Conservation (phyloP, 495 filamentous ascomycete genomes). For the Tuber borchii region DNA sequence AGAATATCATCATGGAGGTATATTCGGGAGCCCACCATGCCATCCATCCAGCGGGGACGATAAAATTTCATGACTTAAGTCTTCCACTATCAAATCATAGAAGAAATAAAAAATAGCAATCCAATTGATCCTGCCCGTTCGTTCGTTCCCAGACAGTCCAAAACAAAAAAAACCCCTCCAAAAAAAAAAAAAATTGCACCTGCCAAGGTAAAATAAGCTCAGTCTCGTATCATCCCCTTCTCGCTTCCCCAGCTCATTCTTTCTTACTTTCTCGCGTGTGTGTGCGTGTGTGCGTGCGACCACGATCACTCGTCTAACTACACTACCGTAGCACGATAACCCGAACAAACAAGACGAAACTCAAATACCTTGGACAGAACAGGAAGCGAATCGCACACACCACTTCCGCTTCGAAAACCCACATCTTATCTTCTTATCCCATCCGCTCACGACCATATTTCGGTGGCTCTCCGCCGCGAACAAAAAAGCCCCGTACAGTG, state of each 20-base stretch:
- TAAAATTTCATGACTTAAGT: not conserved
- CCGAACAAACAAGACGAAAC: not conserved
- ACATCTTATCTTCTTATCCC: not conserved
- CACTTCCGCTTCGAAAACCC: not conserved
- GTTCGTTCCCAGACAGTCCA: not conserved
- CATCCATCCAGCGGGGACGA: not conserved
- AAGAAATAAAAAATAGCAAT: not conserved
- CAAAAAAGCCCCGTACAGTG: not conserved
- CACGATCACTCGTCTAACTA: not conserved
- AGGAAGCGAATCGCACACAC: not conserved
- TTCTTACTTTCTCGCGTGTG: not conserved
- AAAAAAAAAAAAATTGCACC: not conserved
- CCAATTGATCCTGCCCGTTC: not conserved
- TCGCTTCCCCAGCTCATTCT: not conserved
- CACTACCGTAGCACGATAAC: not conserved
- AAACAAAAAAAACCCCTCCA: not conserved
- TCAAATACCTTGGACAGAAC: not conserved
- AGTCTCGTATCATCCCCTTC: not conserved
- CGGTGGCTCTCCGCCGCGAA: not conserved
- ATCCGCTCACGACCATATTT: not conserved
- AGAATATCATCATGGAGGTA: not conserved
- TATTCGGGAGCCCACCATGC: not conserved
- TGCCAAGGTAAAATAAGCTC: not conserved
- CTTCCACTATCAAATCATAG: not conserved
- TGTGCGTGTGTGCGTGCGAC: not conserved